These are phyloP conservation scores for Bothriochloa decipiens DNA, from an alignment of 176 grass and related monocot genomes.

Conservation along the genomic window DNA sequence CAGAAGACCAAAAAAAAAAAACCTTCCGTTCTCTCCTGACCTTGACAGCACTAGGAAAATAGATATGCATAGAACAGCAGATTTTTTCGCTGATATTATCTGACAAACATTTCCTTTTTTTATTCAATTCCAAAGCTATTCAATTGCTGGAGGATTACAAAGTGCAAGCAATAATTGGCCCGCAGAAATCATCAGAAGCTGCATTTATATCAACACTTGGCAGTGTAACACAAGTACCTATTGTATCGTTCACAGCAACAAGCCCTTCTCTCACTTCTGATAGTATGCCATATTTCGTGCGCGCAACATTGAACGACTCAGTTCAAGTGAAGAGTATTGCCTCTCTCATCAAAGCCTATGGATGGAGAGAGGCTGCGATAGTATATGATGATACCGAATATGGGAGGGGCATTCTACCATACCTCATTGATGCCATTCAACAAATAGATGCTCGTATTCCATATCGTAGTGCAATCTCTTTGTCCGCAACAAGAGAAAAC, in stretches of 20 bases:
- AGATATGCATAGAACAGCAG: too few relatives aligned
- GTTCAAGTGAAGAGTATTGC: conserved; percentile 47
- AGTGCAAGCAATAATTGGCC: conserved; percentile 59
- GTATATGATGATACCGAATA: conserved; percentile 61
- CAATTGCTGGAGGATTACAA: conserved; percentile 40
- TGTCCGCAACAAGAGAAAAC: conserved; percentile 15
- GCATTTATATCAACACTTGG: conserved; percentile 53
- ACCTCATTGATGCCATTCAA: conserved; percentile 57
- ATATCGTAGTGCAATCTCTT: conserved; percentile 39
- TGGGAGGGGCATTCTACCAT: conserved; percentile 54
- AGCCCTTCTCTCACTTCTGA: conserved; percentile 37
- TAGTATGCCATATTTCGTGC: conserved; percentile 46
- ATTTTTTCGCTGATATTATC: too few relatives aligned
- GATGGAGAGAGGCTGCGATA: conserved; percentile 47
- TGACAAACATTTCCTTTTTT: too few relatives aligned
- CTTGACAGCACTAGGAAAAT: too few relatives aligned
- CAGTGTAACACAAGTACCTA: conserved; percentile 42
- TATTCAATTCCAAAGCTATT: too few relatives aligned
- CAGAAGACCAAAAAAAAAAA: too few relatives aligned
- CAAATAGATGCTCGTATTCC: conserved; percentile 33
- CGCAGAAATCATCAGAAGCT: conserved; percentile 49
- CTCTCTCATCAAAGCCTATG: conserved; percentile 44
- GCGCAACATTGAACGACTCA: conserved; percentile 45
- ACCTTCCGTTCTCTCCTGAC: too few relatives aligned
- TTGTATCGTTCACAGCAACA: conserved; percentile 64